Base-by-base conservation (phyloP, 2,329 filamentous ascomycete species). In the Tolypocladium pustulatum region DNA sequence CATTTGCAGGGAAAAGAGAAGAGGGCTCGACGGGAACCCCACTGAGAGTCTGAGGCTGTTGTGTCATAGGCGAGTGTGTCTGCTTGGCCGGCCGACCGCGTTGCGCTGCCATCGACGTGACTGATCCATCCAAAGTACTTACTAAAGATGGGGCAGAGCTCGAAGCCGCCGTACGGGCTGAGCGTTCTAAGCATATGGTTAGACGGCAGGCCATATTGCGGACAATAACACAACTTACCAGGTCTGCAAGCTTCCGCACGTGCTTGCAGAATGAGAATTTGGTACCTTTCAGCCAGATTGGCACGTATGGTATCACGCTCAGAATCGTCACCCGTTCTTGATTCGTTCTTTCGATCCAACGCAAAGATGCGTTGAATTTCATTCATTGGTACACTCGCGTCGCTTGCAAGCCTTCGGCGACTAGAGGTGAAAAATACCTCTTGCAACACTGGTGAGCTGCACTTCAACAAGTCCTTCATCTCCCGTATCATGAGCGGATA, bases 401-500 rank as follows among this genome's bases (percentile, higher is more conserved):
- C 51, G 25, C 69, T 36, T 1, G 65, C 64, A 37, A 73, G 61
- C 0, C 56, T 55, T 27, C 67, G 65, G 34, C 69, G 69, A 40
- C 65, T 72, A 40, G 65, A 59, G 13, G 62, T 69, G 52, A 72
- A 74, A 1, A 74, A 54, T 43, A 69, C 61, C 8, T 58, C 57
- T 22, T 67, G 64, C 7, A 72, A 53, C 3, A 60, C 55, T 7
- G 43, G 43, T 7, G 71, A 72, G 9, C 52, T 40, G 49, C 71
- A 74, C 46, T 56, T 55, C 1, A 74, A 58, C 4, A 54, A 8
- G 1, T 57, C 8, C 8, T 17, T 58, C 32, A 69, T 27, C 57
- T 74, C 71, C 20, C 56, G 64, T 2, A 65, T 61, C 22, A 71
- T 60, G 3, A 72, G 55, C 0, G 72, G 72, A 38, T 65, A 70